Evolutionary conservation across 768 basidiomycete species (phyloP).

Genomic region (Psilocybe cubensis): DNA sequence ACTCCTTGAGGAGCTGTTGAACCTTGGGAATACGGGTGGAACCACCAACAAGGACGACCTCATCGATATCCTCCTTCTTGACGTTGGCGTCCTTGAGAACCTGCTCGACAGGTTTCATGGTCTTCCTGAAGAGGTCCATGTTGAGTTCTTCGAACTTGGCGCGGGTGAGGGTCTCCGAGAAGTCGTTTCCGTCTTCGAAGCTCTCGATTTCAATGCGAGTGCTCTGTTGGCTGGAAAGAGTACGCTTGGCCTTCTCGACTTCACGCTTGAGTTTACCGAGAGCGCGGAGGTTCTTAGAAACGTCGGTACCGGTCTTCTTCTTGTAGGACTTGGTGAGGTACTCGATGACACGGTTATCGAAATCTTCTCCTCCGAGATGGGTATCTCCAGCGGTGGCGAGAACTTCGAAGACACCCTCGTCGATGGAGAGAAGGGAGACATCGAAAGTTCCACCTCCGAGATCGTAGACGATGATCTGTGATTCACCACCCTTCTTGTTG

Average conservation of each 20-base stretch:
- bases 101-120: constrained; percentile 99
- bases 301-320: constrained; percentile 89
- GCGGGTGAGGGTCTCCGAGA: constrained; percentile 94
- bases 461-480: constrained; percentile 97
- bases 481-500: constrained; percentile 93
- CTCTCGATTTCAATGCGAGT: constrained; percentile 94
- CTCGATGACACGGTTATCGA: constrained; percentile 92
- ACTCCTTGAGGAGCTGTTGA: constrained; percentile 97
- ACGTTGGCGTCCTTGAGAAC: constrained; percentile 97
- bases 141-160: constrained; percentile 99
- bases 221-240: constrained; percentile 86
- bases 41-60: constrained; percentile 94
- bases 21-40: constrained; percentile 99
- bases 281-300: constrained; percentile 76
- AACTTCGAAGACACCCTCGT: constrained; percentile 92
- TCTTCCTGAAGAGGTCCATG: constrained; percentile 99
- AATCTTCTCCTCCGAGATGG: constrained; percentile 95
- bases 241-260: constrained; percentile 95
- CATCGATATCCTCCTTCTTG: constrained; percentile 96
- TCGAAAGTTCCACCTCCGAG: constrained; percentile 99
- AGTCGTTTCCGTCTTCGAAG: constrained; percentile 96
- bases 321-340: constrained; percentile 90
- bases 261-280: constrained; percentile 93
- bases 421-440: constrained; percentile 94
- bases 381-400: constrained; percentile 93